Percentiles rank a stretch among this genome's conserved stretches.
phyloP scores from a whole-genome alignment of 345 rosid genomes.

The Eucalyptus leucophloia region DNA sequence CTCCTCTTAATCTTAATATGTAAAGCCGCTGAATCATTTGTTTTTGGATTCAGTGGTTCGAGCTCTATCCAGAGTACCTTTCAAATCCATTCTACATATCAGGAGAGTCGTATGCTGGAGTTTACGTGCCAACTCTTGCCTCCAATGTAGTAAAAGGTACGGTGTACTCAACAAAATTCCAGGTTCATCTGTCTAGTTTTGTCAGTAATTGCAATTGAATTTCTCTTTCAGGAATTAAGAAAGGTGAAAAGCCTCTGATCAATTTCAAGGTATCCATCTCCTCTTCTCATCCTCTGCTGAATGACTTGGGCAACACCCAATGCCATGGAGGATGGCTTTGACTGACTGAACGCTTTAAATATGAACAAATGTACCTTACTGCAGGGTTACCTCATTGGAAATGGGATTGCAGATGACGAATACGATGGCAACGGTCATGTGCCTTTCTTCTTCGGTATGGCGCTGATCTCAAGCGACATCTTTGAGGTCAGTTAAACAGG shows the following conservation, averaged over 20 bases:
- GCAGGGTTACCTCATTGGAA: constrained; percentile 39
- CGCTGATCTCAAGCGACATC: constrained; percentile 18
- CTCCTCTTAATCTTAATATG: neutral
- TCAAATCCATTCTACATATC: constrained; percentile 30
- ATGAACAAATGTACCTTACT: neutral
- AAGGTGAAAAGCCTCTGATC: constrained; percentile 9
- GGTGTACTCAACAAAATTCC: neutral
- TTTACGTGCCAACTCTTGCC: constrained; percentile 30
- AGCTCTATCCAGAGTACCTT: constrained; percentile 19
- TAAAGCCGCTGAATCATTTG: neutral
- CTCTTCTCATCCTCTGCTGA: neutral
- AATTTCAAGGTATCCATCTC: constrained; percentile 24
- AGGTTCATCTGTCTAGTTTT: neutral
- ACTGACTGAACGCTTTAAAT: neutral
- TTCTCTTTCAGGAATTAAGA: constrained; percentile 11
- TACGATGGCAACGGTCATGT: constrained; percentile 12
- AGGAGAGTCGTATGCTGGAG: constrained; percentile 41
- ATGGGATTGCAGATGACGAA: constrained; percentile 6
- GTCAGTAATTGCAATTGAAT: neutral
- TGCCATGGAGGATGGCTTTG: neutral
- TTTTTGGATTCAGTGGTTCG: constrained; percentile 23
- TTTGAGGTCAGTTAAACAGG: neutral
- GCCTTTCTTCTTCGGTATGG: constrained; percentile 30
- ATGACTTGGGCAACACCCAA: neutral
- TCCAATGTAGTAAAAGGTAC: constrained; percentile 17